These are phyloP conservation scores for Komagataella pseudopastoris DNA, from an alignment of 805 yeast species.

Conservation along the genomic window DNA sequence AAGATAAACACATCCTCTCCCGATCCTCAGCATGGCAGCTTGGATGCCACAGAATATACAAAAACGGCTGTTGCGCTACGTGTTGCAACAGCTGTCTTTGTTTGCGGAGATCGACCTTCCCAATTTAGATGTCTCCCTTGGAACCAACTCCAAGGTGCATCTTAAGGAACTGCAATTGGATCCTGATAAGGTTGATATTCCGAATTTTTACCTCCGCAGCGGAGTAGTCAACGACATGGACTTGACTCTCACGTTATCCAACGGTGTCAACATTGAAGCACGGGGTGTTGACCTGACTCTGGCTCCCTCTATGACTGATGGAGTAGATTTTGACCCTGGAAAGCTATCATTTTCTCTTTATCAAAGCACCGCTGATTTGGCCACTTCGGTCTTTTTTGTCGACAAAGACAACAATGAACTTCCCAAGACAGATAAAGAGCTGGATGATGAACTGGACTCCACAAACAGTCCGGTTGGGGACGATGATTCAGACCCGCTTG, in stretches of 20 bases:
- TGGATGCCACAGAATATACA: constrained; percentile 86
- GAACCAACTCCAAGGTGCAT: constrained; percentile 33
- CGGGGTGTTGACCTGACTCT: constrained; percentile 37
- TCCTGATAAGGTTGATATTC: constrained; percentile 53
- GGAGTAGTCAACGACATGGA: constrained; percentile 46
- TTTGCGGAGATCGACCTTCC: constrained; percentile 76
- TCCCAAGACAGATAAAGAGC: constrained; percentile 16
- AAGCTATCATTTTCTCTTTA: constrained; percentile 37
- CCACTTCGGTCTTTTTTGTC: constrained; percentile 39
- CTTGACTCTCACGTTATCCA: constrained; percentile 49
- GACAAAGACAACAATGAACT: constrained; percentile 11
- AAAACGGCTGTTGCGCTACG: constrained; percentile 65
- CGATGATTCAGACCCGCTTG: constrained; percentile 3
- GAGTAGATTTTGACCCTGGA: constrained; percentile 5
- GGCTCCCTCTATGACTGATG: constrained; percentile 14
- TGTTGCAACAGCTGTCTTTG: constrained; percentile 67
- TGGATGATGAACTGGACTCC: constrained; percentile 17
- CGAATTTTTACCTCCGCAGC: constrained; percentile 47
- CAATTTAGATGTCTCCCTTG: constrained; percentile 68
- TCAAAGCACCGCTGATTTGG: constrained; percentile 64
- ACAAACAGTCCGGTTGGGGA: constrained; percentile 7
- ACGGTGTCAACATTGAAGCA: constrained; percentile 55
- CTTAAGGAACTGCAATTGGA: constrained; percentile 56
- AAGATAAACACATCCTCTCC: not conserved
- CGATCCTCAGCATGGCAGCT: not conserved